These are phyloP conservation scores for Nakazawaea ernobii DNA, from an alignment of 805 yeast species.

Conservation along the genomic window DNA sequence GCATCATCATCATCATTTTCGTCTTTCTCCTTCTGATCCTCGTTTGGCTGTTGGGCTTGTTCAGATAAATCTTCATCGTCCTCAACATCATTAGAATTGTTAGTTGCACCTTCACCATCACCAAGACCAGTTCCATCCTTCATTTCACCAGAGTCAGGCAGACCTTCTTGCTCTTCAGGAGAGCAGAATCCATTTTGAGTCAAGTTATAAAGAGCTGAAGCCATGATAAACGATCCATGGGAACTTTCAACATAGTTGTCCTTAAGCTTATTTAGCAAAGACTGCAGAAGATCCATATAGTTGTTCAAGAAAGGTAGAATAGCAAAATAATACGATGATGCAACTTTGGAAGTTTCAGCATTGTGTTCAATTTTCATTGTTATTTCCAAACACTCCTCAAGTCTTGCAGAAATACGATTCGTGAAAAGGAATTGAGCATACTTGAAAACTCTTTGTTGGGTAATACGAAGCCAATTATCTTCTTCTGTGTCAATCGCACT, in stretches of 20 bases:
- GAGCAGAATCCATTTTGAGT: conserved; percentile 87
- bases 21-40: conserved; percentile 65
- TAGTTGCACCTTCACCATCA: conserved; percentile 63
- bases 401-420: conserved; percentile 27
- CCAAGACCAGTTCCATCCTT: conserved; percentile 96
- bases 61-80: conserved; percentile 89
- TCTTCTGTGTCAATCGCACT: conserved; percentile 37
- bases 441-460: conserved; percentile 39
- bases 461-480: conserved; percentile 61
- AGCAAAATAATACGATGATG: conserved; percentile 46
- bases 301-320: conserved; percentile 59
- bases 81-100: conserved; percentile 74
- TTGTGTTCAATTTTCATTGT: conserved; percentile 33
- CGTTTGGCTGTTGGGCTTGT: conserved; percentile 63
- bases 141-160: conserved; percentile 52
- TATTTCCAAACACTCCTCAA: conserved; percentile 25
- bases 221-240: conserved; percentile 56
- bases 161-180: conserved; percentile 64
- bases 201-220: conserved; percentile 50
- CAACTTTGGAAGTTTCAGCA: conserved; percentile 28
- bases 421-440: conserved; percentile 29
- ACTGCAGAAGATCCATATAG: conserved; percentile 44
- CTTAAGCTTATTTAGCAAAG: conserved; percentile 38
- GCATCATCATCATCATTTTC: conserved; percentile 80
- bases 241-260: conserved; percentile 47